Evolutionary conservation across 805 yeast species (phyloP), one percentile per base, ranked within the genome.

Genomic region (Candida hungchunana): DNA sequence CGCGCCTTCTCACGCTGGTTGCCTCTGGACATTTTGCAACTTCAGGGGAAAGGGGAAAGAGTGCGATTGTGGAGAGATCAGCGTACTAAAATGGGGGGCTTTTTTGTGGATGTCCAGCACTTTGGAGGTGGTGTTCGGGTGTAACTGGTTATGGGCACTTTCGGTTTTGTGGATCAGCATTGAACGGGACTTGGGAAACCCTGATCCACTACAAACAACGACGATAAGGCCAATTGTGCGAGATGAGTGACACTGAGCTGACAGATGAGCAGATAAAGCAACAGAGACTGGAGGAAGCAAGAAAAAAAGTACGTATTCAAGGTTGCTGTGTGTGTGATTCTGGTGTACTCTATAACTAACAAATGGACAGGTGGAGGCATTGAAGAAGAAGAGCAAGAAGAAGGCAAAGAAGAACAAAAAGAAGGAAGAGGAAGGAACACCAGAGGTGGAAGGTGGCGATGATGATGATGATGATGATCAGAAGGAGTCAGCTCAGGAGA

Each of bases 1-100:
- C 98, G 75, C 21, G 97, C 97, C 51, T 84, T 73, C 26, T 90
- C 98, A 61, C 98, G 76, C 64, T 93, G 97, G 62, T 90, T 93
- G 21, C 98, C 98, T 68, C 98, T 76, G 35, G 96, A 81, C 97
- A 90, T 89, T n/a, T 32, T 40, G 10, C 13, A 6, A 16, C 4
- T 26, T 29, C n/a, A n/a, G n/a, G n/a, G n/a, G n/a, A n/a, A n/a
- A n/a, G n/a, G n/a, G n/a, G n/a, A n/a, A n/a, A n/a, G n/a, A n/a
- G n/a, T n/a, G n/a, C n/a, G n/a, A n/a, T n/a, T n/a, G n/a, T n/a
- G n/a, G n/a, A n/a, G n/a, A n/a, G n/a, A n/a, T n/a, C n/a, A n/a
- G n/a, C n/a, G n/a, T n/a, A n/a, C n/a, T n/a, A n/a, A n/a, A n/a
- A n/a, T n/a, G n/a, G n/a, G n/a, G n/a, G n/a, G n/a, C n/a, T n/a